Evolutionary conservation across 345 rosid species (phyloP), one percentile per base, ranked within the genome.

Genomic region (Camelina sativa): DNA sequence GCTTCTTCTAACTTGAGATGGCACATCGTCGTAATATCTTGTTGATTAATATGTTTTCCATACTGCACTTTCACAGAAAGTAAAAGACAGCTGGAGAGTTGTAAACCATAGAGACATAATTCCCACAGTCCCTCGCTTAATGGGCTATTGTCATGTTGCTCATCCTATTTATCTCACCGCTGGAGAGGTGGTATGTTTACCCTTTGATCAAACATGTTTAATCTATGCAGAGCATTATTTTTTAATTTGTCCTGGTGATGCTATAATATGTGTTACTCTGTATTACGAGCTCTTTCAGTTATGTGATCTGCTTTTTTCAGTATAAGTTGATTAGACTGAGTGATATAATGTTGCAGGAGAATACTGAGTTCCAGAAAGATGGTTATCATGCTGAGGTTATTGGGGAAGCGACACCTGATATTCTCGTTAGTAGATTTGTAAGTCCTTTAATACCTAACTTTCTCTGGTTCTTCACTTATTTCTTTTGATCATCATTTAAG

Each of bases 111-210:
- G 98, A 85, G 98, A 94, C 83, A 91, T 94, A 75, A 91, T 94
- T 77, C 98, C 97, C n/a, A 86, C 98, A 8, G 85, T 94, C 17
- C 97, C 98, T 41, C 96, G 91, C 58, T 82, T 91, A 74, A 94
- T 91, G 98, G 98, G 98, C 58, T 94, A 94, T 71, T 91, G 93
- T 82, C 98, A 94, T 62, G 98, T 94, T 23, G 98, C 97, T 63
- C 91, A 87, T 50, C 98, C 97, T 52, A 81, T 91, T 52, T 94
- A 90, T 85, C 85, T 94, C 54, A 86, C 88, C 25, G 82, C 93
- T 70, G 96, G 96, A 82, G 86, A 76, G 22, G 56, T 87, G 92
- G 97, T 94, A 65, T 67, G 89, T 71, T 10, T 40, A 28, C 28
- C 56, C 3, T 53, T 37, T 44, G 55, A 40, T 63, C 40, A 1